Conservation (phyloP, 2,329 filamentous ascomycete species). For the Hawksworthiomyces lignivorus region DNA sequence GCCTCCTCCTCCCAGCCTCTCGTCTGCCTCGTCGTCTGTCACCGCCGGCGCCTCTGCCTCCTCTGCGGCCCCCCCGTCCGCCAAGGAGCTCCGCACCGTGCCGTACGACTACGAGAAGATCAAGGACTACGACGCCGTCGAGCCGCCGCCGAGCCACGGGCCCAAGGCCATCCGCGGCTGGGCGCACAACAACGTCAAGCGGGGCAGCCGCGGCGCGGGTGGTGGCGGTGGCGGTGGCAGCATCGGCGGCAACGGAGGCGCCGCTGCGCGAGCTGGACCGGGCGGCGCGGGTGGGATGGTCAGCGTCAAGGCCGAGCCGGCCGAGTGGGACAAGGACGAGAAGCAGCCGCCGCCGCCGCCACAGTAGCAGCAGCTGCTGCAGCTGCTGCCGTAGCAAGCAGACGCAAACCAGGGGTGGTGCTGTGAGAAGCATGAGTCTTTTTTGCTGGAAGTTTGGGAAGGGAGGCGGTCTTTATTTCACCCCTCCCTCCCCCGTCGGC, state of each 20-base stretch:
- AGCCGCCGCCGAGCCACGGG: conserved; percentile 47
- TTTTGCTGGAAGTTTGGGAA: too few species aligned
- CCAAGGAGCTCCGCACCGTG: conserved; percentile 48
- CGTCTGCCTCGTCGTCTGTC: too few species aligned
- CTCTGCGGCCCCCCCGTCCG: neutral
- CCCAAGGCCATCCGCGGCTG: conserved; percentile 51
- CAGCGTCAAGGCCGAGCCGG: neutral
- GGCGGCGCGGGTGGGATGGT: too few species aligned
- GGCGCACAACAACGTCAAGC: conserved; percentile 39
- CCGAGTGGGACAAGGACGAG: neutral
- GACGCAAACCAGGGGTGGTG: too few species aligned
- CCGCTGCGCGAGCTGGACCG: too few species aligned
- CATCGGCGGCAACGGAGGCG: neutral
- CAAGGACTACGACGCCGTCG: conserved; percentile 48
- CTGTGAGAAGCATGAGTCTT: too few species aligned
- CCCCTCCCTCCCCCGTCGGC: too few species aligned
- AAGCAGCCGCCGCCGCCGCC: too few species aligned
- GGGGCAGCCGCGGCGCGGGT: conserved; percentile 15
- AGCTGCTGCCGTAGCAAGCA: too few species aligned
- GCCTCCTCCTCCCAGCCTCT: too few species aligned
- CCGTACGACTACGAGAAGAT: conserved; percentile 48
- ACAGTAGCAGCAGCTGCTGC: neutral
- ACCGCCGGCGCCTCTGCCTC: neutral
- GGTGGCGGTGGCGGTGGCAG: conserved; percentile 1
- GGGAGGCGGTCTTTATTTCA: too few species aligned